These are phyloP conservation scores for Kodamaea arcana DNA, from an alignment of 1,139 yeast genomes.

Conservation along the genomic window DNA sequence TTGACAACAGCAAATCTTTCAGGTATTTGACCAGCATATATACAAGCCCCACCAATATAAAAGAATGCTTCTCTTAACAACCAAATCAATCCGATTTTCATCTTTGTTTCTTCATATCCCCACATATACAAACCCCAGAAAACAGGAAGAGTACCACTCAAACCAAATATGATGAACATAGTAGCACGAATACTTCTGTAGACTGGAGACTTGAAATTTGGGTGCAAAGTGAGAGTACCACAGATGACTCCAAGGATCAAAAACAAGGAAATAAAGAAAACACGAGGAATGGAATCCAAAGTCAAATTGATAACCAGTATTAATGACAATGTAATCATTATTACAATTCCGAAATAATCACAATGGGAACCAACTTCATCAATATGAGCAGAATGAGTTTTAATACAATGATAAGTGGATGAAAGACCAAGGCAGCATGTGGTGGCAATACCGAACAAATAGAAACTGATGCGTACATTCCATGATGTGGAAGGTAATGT, in stretches of 20 bases:
- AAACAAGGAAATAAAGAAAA: constrained; percentile 47
- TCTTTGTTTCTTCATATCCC: constrained; percentile 38
- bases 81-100: constrained; percentile 57
- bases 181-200: constrained; percentile 77
- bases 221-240: constrained; percentile 58
- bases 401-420: constrained; percentile 72
- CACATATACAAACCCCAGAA: constrained; percentile 41
- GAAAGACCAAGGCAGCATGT: constrained; percentile 67
- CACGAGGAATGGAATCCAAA: constrained; percentile 49
- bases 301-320: constrained; percentile 69
- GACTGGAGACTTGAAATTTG: constrained; percentile 59
- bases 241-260: constrained; percentile 57
- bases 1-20: constrained; percentile 67
- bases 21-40: constrained; percentile 78
- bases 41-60: constrained; percentile 72
- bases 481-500: constrained; percentile 27
- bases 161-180: constrained; percentile 77
- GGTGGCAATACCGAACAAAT: constrained; percentile 39
- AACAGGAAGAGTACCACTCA: constrained; percentile 74
- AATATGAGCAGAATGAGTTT: constrained; percentile 65
- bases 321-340: constrained; percentile 71
- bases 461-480: constrained; percentile 12
- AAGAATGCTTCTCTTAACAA: constrained; percentile 64
- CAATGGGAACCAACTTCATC: constrained; percentile 69
- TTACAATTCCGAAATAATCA: constrained; percentile 84